Conservation (phyloP, 345 rosid genomes). For the Abelmoschus esculentus region DNA sequence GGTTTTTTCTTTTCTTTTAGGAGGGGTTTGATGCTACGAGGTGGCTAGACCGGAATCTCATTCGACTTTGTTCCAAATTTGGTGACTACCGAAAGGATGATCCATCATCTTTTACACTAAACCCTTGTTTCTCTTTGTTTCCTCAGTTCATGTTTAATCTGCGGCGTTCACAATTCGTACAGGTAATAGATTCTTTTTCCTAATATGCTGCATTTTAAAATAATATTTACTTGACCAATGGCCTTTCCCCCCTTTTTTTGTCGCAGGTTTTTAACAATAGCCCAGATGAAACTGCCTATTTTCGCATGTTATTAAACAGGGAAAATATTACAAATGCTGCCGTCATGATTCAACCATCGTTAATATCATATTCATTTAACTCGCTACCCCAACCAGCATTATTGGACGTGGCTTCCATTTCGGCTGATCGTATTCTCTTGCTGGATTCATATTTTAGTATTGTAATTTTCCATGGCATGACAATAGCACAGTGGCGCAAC, state of each 20-base stretch:
- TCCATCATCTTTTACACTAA: conserved; percentile 81
- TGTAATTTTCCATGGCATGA: conserved; percentile 98
- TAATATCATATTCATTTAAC: conserved; percentile 39
- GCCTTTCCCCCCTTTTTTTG: conserved; percentile 11
- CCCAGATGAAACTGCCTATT: conserved; percentile 98
- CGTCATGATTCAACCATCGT: conserved; percentile 95
- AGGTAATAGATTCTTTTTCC: conserved; percentile 38
- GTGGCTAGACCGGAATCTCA: conserved; percentile 94
- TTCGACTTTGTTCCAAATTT: conserved; percentile 87
- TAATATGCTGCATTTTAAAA: neutral
- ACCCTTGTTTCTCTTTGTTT: conserved; percentile 84
- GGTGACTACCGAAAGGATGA: conserved; percentile 98
- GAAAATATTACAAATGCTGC: conserved; percentile 89
- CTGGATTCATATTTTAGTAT: conserved; percentile 90
- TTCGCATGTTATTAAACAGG: conserved; percentile 84
- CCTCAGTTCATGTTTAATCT: conserved; percentile 98
- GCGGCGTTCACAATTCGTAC: conserved; percentile 92
- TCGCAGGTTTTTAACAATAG: conserved; percentile 23
- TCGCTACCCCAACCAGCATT: conserved; percentile 79
- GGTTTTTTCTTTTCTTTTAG: conserved; percentile 34
- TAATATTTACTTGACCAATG: conserved; percentile 2
- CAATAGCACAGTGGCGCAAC: conserved; percentile 97
- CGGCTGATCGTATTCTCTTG: conserved; percentile 78
- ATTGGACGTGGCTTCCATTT: conserved; percentile 93
- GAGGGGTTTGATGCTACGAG: conserved; percentile 98